phyloP scores from a whole-genome alignment of 306 rosid genomes.

The Nissolia schottii region DNA sequence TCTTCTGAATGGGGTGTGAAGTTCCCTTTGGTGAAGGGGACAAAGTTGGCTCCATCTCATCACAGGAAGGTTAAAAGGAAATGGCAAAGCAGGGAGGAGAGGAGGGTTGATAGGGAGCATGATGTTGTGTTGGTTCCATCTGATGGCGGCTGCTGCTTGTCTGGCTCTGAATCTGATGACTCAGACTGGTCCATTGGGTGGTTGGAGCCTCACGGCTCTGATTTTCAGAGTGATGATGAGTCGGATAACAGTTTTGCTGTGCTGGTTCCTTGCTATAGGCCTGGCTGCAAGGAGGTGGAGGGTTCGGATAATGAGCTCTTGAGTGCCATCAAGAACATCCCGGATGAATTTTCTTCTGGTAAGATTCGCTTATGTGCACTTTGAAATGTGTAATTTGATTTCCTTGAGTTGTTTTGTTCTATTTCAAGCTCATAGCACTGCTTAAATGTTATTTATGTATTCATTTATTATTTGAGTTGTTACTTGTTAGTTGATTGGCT shows the following conservation, averaged over 20 bases:
- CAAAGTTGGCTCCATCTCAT: slow-evolving; percentile 44
- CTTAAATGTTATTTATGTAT: too few relatives aligned
- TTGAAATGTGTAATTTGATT: background rate
- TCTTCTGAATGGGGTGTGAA: slow-evolving; percentile 57
- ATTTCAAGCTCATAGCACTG: slow-evolving; percentile 1
- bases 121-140: slow-evolving; percentile 85
- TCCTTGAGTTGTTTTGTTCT: background rate
- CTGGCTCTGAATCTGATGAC: slow-evolving; percentile 77
- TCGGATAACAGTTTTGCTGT: slow-evolving; percentile 75
- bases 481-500: background rate
- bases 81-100: slow-evolving; percentile 75
- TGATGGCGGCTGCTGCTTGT: slow-evolving; percentile 59
- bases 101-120: slow-evolving; percentile 62
- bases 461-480: background rate
- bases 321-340: slow-evolving; percentile 67
- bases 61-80: slow-evolving; percentile 52
- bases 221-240: slow-evolving; percentile 61
- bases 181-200: slow-evolving; percentile 92
- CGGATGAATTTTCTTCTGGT: slow-evolving; percentile 71
- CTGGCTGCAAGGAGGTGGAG: slow-evolving; percentile 65
- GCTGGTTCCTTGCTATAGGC: slow-evolving; percentile 78
- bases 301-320: slow-evolving; percentile 57
- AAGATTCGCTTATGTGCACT: slow-evolving; percentile 24
- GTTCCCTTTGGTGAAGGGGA: slow-evolving; percentile 54
- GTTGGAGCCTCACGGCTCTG: slow-evolving; percentile 87